Percentiles rank a stretch among this genome's conserved stretches.
phyloP scores from a whole-genome alignment of 345 rosid species.

The Dipteronia dyeriana region DNA sequence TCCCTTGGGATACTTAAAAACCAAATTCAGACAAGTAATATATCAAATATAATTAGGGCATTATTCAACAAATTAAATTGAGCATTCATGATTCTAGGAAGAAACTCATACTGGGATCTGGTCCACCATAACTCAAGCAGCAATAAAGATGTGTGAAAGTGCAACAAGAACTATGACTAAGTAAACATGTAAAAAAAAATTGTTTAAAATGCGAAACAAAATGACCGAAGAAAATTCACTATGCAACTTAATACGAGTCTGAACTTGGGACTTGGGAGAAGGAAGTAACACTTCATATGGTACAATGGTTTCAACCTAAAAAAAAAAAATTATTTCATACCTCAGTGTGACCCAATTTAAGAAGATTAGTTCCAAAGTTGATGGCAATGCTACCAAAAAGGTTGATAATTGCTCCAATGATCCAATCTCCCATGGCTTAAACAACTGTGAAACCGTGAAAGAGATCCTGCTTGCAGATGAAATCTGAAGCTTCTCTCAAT shows the following conservation, averaged over 20 bases:
- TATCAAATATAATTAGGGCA: background rate
- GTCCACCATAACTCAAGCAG: background rate
- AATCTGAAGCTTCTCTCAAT: constrained; percentile 28
- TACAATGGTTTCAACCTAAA: background rate
- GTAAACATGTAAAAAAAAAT: background rate
- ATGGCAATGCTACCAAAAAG: constrained; percentile 96
- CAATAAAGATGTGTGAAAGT: background rate
- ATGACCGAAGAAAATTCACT: too few relatives aligned
- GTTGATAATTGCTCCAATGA: constrained; percentile 94
- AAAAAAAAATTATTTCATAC: constrained; percentile 33
- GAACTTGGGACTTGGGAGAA: background rate
- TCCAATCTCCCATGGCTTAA: constrained; percentile 95
- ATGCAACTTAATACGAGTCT: background rate
- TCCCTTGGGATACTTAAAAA: background rate
- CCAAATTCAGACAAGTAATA: background rate
- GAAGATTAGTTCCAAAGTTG: constrained; percentile 98
- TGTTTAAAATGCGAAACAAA: background rate
- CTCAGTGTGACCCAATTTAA: constrained; percentile 95
- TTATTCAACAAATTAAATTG: background rate
- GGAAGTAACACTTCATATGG: background rate
- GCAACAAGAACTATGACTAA: background rate
- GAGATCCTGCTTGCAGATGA: constrained; percentile 39
- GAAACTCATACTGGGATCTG: background rate
- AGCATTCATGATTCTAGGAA: background rate
- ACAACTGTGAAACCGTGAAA: constrained; percentile 31